Conservation (phyloP, 441 rosid species). For the Corymbia calophylla region DNA sequence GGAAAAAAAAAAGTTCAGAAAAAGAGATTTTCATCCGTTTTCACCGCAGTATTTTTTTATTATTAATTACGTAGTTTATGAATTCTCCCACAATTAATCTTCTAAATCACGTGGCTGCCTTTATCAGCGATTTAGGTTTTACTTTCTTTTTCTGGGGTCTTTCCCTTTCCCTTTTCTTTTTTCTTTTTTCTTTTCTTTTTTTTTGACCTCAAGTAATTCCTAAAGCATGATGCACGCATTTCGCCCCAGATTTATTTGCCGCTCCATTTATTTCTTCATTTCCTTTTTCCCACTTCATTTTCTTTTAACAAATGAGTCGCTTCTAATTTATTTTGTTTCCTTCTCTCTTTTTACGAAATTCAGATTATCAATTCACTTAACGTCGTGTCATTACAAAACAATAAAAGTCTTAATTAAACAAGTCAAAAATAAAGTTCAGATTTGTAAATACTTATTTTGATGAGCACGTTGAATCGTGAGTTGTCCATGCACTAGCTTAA, state of each 20-base stretch:
- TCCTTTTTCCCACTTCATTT: too few relatives aligned
- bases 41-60: background rate
- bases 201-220: background rate
- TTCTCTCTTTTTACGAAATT: background rate
- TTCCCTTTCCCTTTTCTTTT: background rate
- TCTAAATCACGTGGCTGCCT: background rate
- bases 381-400: background rate
- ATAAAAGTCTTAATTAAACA: background rate
- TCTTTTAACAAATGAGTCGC: background rate
- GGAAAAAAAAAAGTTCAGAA: background rate
- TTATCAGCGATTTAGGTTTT: background rate
- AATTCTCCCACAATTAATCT: background rate
- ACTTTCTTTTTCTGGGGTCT: background rate
- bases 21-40: background rate
- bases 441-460: background rate
- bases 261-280: too few relatives aligned
- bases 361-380: background rate
- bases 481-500: too few relatives aligned
- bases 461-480: background rate
- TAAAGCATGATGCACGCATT: background rate
- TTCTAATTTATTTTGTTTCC: background rate
- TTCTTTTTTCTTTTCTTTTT: accelerated
- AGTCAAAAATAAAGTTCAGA: background rate
- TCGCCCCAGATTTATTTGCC: too few relatives aligned
- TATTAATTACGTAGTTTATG: background rate